Evolutionary conservation across 768 basidiomycete species (phyloP), one percentile per base, ranked within the genome.

Genomic region (Chiua virens): DNA sequence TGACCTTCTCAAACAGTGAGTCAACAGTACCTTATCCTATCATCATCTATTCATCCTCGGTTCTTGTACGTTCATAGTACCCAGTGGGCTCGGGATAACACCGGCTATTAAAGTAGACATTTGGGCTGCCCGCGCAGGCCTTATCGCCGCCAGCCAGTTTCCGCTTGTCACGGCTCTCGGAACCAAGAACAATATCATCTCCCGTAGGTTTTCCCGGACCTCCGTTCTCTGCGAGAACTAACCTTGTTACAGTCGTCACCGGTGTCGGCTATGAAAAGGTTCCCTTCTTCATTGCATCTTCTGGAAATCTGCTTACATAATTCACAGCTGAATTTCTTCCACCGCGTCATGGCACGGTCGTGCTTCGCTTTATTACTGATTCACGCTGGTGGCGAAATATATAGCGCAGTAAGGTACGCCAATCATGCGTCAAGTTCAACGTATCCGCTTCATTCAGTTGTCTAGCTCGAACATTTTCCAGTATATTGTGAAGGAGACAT

Each of bases 341-440:
- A 85, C 58, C 75, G 82, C 5, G 75, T 79, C 52, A 60, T 69
- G 1, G 79, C 79, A 11, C 73, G 83, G 3, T 68, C 73, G 2
- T 63, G 79, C 27, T 73, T 76, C 36, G 65, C 76, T 23, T 51
- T 85, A 23, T 61, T 78, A 2, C 77, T 80, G 69, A 61, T 82
- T 21, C 83, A 85, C 55, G 74, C 59, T 2, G 66, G 71, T 28
- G 49, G 56, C 8, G 27, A 65, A 48, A 11, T 57, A 18, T 58
- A 51, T 20, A 14, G 3, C 4, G 0, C n/a, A 3, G 4, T 6
- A 21, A 18, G 11, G 66, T 65, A 58, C 3, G 54, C 14, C 8
- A 0, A 14, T 32, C 34, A 4, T 25, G 10, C 7, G 14, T 15
- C 32, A 34, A 15, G 27, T 3, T 7, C 9, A 4, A 20, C 14